These are phyloP conservation scores for Exophiala xenobiotica DNA, from an alignment of 2,329 filamentous ascomycete genomes.

Conservation along the genomic window DNA sequence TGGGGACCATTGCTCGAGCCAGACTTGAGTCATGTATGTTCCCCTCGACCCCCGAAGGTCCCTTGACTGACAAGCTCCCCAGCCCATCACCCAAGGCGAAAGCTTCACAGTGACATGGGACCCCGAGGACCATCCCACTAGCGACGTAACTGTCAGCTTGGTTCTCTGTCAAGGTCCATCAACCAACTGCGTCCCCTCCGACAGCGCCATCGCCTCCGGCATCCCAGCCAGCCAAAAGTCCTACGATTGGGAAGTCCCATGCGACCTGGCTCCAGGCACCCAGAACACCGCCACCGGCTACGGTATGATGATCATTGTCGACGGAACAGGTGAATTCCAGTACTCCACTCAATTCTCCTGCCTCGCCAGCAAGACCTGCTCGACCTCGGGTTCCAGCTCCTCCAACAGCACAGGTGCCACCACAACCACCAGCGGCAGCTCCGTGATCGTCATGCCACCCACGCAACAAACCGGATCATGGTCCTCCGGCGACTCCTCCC, in stretches of 20 bases:
- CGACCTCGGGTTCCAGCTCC: constrained; percentile 6
- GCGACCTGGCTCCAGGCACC: constrained; percentile 23
- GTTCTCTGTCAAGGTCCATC: constrained; percentile 30
- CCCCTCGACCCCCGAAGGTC: background rate
- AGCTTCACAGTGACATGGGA: constrained; percentile 29
- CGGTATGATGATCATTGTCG: constrained; percentile 32
- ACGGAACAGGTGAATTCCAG: constrained; percentile 32
- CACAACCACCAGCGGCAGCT: constrained; percentile 1
- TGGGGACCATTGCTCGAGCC: constrained; percentile 30
- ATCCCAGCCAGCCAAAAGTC: constrained; percentile 25
- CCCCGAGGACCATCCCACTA: constrained; percentile 21
- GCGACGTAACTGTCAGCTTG: constrained; percentile 28
- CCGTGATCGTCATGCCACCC: constrained; percentile 14
- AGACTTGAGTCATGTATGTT: constrained; percentile 17
- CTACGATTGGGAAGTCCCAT: constrained; percentile 29
- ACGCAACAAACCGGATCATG: constrained; percentile 13
- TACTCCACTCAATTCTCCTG: constrained; percentile 33
- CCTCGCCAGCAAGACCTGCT: constrained; percentile 17
- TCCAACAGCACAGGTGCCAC: constrained; percentile 5
- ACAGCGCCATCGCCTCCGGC: constrained; percentile 26
- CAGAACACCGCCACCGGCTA: constrained; percentile 27
- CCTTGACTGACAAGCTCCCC: background rate
- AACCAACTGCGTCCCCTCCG: constrained; percentile 27
- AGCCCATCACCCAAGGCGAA: constrained; percentile 30
- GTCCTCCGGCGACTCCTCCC: constrained; percentile 4